Evolutionary conservation across 352 stramenopile species (phyloP).

Genomic region (Globisporangium heterothallicum): DNA sequence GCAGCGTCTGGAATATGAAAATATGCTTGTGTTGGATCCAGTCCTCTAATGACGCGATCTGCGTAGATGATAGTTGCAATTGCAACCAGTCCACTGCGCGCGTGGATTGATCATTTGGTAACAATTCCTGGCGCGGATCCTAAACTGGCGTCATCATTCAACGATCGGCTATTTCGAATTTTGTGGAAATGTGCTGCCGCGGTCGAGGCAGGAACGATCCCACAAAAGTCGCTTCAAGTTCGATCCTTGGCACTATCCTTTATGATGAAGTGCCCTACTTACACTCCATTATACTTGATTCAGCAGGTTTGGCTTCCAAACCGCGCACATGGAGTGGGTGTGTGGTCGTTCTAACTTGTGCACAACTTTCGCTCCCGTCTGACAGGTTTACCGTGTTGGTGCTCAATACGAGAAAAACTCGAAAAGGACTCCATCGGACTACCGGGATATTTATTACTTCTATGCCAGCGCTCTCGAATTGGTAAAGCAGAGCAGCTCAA

Average conservation of each 20-base stretch:
- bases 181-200: constrained; percentile 62
- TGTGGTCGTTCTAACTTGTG: not conserved
- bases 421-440: constrained; percentile 21
- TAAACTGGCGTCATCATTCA: constrained; percentile 56
- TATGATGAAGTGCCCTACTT: constrained; percentile 64
- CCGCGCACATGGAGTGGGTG: constrained; percentile 1
- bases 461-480: constrained; percentile 26
- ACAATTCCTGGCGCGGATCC: constrained; percentile 27
- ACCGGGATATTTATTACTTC: constrained; percentile 28
- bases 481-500: constrained; percentile 2
- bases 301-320: constrained; percentile 35
- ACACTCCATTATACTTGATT: constrained; percentile 50
- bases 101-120: constrained; percentile 56
- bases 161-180: constrained; percentile 60
- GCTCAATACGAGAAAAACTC: constrained; percentile 51
- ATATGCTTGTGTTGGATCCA: no score
- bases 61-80: constrained; percentile 21
- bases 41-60: no score
- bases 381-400: constrained; percentile 53
- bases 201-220: constrained; percentile 14
- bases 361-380: not conserved
- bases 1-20: not conserved
- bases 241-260: constrained; percentile 50
- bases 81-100: constrained; percentile 19
- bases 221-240: constrained; percentile 27